Conservation (phyloP, 2,329 filamentous ascomycete species). For the Ceratocystis alfenasii region DNA sequence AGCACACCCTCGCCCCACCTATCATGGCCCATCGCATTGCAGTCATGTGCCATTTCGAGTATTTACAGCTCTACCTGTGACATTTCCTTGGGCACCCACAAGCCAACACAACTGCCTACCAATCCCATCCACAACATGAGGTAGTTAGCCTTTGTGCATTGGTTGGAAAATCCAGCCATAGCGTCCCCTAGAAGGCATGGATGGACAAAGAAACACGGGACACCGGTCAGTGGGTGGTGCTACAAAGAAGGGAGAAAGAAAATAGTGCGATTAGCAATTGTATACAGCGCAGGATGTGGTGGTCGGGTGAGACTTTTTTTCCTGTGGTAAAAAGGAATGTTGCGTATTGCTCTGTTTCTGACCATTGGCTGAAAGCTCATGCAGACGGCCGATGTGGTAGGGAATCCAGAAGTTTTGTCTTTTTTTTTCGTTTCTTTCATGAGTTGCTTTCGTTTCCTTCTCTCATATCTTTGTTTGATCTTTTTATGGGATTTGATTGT, state of each 20-base stretch:
- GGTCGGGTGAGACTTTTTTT: background rate
- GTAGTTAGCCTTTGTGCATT: conserved; percentile 55
- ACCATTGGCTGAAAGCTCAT: conserved; percentile 2
- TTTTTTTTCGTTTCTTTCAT: conserved; percentile 22
- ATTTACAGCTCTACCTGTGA: conserved; percentile 27
- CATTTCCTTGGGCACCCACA: conserved; percentile 65
- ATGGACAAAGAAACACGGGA: conserved; percentile 81
- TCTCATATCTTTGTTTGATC: background rate
- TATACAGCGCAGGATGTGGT: conserved; percentile 6
- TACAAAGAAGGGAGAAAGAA: conserved; percentile 31
- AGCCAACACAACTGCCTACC: conserved; percentile 65
- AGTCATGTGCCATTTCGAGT: background rate
- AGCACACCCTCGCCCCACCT: background rate
- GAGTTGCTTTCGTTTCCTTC: background rate
- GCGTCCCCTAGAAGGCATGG: conserved; percentile 80
- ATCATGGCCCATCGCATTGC: background rate
- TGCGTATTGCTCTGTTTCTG: conserved; percentile 18
- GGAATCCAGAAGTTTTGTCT: conserved; percentile 5
- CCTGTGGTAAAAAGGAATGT: conserved; percentile 29
- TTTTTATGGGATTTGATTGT: background rate
- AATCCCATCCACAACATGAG: conserved; percentile 83
- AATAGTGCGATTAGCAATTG: conserved; percentile 23
- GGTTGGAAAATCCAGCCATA: conserved; percentile 47
- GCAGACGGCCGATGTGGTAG: background rate
- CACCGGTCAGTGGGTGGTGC: conserved; percentile 71